Evolutionary conservation across 805 yeast genomes (phyloP).

Genomic region (Teunomyces aglyptinius): DNA sequence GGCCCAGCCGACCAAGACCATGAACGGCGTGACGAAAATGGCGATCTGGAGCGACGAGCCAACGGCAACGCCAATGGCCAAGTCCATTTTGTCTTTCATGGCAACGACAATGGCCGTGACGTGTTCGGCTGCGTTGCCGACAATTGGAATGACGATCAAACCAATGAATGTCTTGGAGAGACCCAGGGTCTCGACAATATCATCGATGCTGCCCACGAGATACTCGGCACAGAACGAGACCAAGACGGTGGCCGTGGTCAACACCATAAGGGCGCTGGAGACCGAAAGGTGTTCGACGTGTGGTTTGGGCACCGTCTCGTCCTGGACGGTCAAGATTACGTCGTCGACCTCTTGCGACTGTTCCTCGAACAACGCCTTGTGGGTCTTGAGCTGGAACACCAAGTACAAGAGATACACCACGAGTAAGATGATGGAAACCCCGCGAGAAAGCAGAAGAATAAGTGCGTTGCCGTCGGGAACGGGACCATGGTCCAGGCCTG

Average conservation of each 20-base stretch:
- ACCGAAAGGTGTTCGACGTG: slow-evolving; percentile 47
- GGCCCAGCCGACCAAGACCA: slow-evolving; percentile 93
- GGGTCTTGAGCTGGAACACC: slow-evolving; percentile 86
- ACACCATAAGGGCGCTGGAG: slow-evolving; percentile 50
- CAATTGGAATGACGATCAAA: slow-evolving; percentile 89
- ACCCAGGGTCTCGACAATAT: slow-evolving; percentile 78
- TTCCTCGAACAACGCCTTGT: slow-evolving; percentile 70
- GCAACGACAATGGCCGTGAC: slow-evolving; percentile 96
- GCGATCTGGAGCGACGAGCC: slow-evolving; percentile 97
- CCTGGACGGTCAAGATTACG: slow-evolving; percentile 33
- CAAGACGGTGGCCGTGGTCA: slow-evolving; percentile 65
- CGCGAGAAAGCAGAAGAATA: slow-evolving; percentile 77
- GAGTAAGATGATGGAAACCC: slow-evolving; percentile 77
- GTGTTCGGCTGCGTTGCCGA: slow-evolving; percentile 98
- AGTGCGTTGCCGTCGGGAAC: slow-evolving; percentile 28
- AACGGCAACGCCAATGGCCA: slow-evolving; percentile 94
- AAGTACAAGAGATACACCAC: slow-evolving; percentile 75
- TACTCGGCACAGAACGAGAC: slow-evolving; percentile 93
- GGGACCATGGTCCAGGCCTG: slow-evolving; percentile 22
- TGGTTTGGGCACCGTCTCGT: slow-evolving; percentile 12
- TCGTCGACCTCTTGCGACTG: slow-evolving; percentile 33
- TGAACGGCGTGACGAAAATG: slow-evolving; percentile 89
- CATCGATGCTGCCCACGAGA: slow-evolving; percentile 91
- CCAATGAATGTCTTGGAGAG: slow-evolving; percentile 95
- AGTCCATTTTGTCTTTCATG: slow-evolving; percentile 93